Evolutionary conservation across 768 basidiomycete species (phyloP).

Genomic region (Mycena olivaceomarginata): DNA sequence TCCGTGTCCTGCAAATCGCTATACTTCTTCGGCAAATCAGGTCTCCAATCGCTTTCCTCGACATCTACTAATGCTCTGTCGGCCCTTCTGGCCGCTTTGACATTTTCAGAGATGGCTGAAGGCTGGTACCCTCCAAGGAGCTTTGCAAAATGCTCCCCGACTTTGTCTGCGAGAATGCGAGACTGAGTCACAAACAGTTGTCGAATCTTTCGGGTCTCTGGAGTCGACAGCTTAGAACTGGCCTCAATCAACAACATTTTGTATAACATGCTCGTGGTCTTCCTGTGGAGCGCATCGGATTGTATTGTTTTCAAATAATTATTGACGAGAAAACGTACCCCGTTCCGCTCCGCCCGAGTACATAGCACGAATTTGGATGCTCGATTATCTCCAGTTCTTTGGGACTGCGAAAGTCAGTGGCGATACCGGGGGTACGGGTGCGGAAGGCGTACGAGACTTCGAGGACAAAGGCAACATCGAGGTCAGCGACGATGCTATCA

Average conservation of each 20-base stretch:
- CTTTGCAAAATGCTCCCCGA: no score
- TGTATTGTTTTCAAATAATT: no score
- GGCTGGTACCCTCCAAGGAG: conserved; percentile 48
- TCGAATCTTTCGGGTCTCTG: no score
- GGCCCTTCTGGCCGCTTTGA: conserved; percentile 38
- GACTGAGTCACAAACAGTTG: no score
- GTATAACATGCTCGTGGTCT: no score
- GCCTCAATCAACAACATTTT: no score
- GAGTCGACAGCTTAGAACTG: no score
- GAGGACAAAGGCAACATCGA: conserved; percentile 44
- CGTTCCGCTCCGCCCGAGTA: no score
- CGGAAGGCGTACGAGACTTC: conserved; percentile 35
- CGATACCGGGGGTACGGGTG: neutral
- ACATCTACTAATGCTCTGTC: conserved; percentile 55
- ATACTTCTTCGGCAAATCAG: conserved; percentile 70
- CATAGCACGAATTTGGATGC: conserved; percentile 63
- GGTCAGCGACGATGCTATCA: conserved; percentile 37
- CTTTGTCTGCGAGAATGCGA: no score
- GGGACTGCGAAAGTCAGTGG: conserved; percentile 33
- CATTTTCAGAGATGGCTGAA: conserved; percentile 16
- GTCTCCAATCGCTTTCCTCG: conserved; percentile 66
- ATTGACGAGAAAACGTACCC: no score
- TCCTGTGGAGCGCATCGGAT: no score
- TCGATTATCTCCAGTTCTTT: conserved; percentile 63
- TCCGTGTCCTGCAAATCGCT: conserved; percentile 75